Evolutionary conservation across 345 rosid genomes (phyloP), one percentile per base, ranked within the genome.

Genomic region (Kernera saxatilis): DNA sequence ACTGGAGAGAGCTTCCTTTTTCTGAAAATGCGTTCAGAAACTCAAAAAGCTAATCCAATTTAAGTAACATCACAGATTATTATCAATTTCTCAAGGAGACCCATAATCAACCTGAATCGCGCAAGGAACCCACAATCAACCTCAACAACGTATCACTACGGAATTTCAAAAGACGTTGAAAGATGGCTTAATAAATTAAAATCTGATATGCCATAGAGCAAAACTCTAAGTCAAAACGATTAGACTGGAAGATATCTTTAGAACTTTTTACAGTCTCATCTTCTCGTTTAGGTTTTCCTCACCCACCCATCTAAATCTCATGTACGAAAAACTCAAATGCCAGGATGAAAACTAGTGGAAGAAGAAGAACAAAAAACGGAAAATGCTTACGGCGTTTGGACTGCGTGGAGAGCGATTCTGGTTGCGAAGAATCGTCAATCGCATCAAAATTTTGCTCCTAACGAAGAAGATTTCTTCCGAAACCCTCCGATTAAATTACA

Each of bases 1-100:
- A 21, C 82, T 88, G 3, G 78, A 78, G 30, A 59, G 64, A 43
- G 70, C 73, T 45, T 81, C 88, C 73, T 83, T 90, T 66, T 82
- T 91, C 98, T 89, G 58, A 19, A 62, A 54, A 59, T 53, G 27
- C n/a, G 55, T 64, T 54, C 5, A 70, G 23, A 66, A 40, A 15
- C 60, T 50, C 32, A 17, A 5, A 48, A 19, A 15, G 7, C 51
- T 0, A n/a, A n/a, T n/a, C n/a, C n/a, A 62, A 40, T 19, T 52
- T 12, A 21, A 51, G 35, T 41, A 71, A 30, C 61, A 7, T 2
- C 61, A 51, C 26, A 21, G 15, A 45, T 4, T 27, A n/a, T 53
- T 11, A 15, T 58, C 58, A 36, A 46, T 43, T 40, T 9, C 26
- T 36, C 19, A 57, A 19, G 17, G 3, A 8, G 12, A 22, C n/a